phyloP scores from a whole-genome alignment of 2,329 filamentous ascomycete species.

The Aspergillus sp. region DNA sequence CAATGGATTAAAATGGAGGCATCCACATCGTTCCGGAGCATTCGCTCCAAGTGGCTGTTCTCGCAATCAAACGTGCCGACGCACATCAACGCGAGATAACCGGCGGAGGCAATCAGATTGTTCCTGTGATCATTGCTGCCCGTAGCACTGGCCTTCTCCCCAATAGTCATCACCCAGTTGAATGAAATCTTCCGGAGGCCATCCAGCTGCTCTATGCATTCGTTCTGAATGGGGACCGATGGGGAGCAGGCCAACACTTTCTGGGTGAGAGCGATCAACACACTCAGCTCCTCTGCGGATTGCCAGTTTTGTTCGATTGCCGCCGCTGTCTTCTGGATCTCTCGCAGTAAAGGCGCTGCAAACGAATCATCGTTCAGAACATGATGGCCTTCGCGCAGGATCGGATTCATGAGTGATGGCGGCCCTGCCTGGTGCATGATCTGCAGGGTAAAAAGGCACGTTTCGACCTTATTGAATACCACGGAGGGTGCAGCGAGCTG shows the following conservation, averaged over 20 bases:
- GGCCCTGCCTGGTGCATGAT: constrained; percentile 53
- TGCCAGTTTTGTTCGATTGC: constrained; percentile 57
- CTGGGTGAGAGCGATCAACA: constrained; percentile 45
- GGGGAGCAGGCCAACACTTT: constrained; percentile 48
- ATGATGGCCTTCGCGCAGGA: constrained; percentile 25
- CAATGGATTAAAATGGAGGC: constrained; percentile 42
- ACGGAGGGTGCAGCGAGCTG: constrained; percentile 54
- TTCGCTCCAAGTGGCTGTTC: constrained; percentile 21
- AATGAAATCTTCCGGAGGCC: constrained; percentile 38
- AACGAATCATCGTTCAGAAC: constrained; percentile 29
- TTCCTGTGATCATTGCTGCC: constrained; percentile 30
- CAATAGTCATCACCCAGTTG: constrained; percentile 45
- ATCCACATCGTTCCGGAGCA: constrained; percentile 30
- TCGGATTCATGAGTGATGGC: constrained; percentile 17
- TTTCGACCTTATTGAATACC: constrained; percentile 55
- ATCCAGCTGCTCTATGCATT: constrained; percentile 35
- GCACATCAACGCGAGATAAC: constrained; percentile 49
- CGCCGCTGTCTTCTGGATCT: constrained; percentile 33
- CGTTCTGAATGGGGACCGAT: constrained; percentile 19
- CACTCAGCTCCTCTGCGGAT: constrained; percentile 44
- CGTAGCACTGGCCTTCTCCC: constrained; percentile 24
- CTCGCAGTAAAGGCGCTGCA: constrained; percentile 31
- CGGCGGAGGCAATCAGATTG: constrained; percentile 35
- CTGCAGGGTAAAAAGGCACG: constrained; percentile 53
- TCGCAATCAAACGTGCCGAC: constrained; percentile 51